A percentile compares a stretch with the other conserved stretches of the same genome.
Evolutionary conservation across 2,329 filamentous ascomycete genomes (phyloP).

Genomic region (Hypoxylon sp.): DNA sequence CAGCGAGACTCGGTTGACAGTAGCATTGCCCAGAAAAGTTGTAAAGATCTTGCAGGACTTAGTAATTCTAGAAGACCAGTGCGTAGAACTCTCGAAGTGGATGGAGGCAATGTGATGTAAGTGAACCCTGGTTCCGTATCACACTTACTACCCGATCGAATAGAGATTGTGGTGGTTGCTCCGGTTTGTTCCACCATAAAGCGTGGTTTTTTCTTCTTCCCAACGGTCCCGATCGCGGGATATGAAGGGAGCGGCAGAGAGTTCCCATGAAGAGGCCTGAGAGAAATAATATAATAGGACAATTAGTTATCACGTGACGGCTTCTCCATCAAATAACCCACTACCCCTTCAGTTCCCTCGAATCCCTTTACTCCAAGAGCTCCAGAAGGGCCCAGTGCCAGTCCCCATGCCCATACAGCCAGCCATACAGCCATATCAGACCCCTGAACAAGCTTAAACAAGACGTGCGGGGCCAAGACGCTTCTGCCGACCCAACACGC

Average conservation of each 20-base stretch:
- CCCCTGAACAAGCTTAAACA: slow-evolving; percentile 29
- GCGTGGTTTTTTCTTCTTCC: slow-evolving; percentile 18
- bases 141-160: slow-evolving; percentile 32
- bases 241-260: slow-evolving; percentile 11
- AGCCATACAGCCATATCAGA: neutral
- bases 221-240: slow-evolving; percentile 31
- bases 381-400: neutral
- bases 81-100: slow-evolving; percentile 19
- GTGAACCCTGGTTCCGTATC: slow-evolving; percentile 19
- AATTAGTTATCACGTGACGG: slow-evolving; percentile 27
- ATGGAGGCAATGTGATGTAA: slow-evolving; percentile 30
- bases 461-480: slow-evolving; percentile 39
- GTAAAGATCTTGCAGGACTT: slow-evolving; percentile 33
- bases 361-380: neutral
- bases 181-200: slow-evolving; percentile 39
- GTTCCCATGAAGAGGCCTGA: neutral
- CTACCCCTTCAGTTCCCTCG: neutral
- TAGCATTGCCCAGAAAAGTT: slow-evolving; percentile 35
- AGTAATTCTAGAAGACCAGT: slow-evolving; percentile 37
- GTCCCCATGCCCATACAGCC: neutral
- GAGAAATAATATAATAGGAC: slow-evolving; percentile 23
- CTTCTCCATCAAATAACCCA: slow-evolving; percentile 15
- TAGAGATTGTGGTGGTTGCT: slow-evolving; percentile 21
- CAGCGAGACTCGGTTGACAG: slow-evolving; percentile 26
- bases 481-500: slow-evolving; percentile 39